Evolutionary conservation across 31 red algal genomes (phyloP).

Genomic region (Asparagopsis taxiformis): DNA sequence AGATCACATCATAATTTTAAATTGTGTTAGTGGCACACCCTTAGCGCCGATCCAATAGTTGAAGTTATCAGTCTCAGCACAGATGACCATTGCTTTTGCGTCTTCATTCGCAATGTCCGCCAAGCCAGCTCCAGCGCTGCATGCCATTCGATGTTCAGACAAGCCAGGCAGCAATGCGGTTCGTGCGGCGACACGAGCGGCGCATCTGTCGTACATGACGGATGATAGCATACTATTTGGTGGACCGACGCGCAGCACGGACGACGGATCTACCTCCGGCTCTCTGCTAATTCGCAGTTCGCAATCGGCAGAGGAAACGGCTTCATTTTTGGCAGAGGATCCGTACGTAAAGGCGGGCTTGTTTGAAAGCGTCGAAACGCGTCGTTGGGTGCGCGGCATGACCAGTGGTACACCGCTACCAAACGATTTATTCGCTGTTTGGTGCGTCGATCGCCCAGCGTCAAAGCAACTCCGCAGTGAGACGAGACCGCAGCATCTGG

Average conservation of each 20-base stretch:
- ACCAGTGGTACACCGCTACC: not conserved
- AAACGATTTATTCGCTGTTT: constrained; percentile 21
- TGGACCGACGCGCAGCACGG: constrained; percentile 4
- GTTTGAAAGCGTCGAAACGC: constrained; percentile 6
- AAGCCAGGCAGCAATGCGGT: constrained; percentile 6
- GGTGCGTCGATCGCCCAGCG: constrained; percentile 31
- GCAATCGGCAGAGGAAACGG: not conserved
- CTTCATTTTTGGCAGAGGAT: not conserved
- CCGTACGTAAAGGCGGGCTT: constrained; percentile 32
- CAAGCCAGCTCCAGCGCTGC: constrained; percentile 4
- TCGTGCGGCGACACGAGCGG: constrained; percentile 18
- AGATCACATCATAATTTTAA: too few species aligned
- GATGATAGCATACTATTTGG: constrained; percentile 4
- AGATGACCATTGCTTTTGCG: too few species aligned
- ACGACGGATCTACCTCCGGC: not conserved
- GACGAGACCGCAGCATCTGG: constrained; percentile 35
- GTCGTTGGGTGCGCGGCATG: constrained; percentile 10
- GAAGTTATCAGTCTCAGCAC: not conserved
- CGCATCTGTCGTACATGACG: constrained; percentile 11
- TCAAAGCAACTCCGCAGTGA: constrained; percentile 7
- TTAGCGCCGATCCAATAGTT: not conserved
- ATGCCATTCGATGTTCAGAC: constrained; percentile 26
- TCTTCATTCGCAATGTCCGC: not conserved
- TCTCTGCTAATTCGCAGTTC: constrained; percentile 5
- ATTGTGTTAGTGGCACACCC: not conserved